Percentiles rank a stretch among this genome's conserved stretches.
Conservation (phyloP, 2,329 filamentous ascomycete species). For the Colletotrichum limetticola region DNA sequence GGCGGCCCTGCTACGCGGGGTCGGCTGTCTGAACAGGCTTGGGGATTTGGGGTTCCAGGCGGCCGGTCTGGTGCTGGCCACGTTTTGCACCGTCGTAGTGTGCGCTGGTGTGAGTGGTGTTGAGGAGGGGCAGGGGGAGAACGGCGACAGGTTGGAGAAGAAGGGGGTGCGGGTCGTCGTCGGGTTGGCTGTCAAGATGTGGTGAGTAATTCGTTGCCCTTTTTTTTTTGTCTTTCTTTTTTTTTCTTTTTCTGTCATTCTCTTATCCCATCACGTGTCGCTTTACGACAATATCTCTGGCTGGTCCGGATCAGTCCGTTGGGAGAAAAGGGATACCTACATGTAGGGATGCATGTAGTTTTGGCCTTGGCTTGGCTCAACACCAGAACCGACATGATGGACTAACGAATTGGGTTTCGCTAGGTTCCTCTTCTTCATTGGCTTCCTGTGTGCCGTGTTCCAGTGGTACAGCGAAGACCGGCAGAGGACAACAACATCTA, state of each 20-base stretch:
- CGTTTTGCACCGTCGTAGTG: conserved; percentile 9
- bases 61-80: conserved; percentile 12
- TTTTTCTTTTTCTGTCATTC: neutral
- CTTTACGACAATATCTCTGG: neutral
- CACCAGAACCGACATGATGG: neutral
- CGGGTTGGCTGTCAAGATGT: conserved; percentile 13
- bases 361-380: neutral
- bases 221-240: neutral
- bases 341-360: neutral
- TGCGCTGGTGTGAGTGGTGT: conserved; percentile 5
- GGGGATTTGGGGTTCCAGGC: conserved; percentile 26
- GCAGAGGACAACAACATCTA: neutral
- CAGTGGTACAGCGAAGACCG: conserved; percentile 8
- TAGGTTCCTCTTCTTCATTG: conserved; percentile 26
- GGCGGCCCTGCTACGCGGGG: conserved; percentile 36
- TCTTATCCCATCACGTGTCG: neutral
- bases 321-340: too few relatives aligned
- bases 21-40: neutral
- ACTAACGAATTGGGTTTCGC: neutral
- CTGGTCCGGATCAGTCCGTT: too few relatives aligned
- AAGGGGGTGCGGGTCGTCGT: neutral
- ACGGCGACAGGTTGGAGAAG: neutral
- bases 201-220: conserved; percentile 13
- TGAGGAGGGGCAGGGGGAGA: neutral
- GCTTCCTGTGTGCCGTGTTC: conserved; percentile 22